phyloP scores from a whole-genome alignment of 257 asterid genomes.

The Penstemon davidsonii region DNA sequence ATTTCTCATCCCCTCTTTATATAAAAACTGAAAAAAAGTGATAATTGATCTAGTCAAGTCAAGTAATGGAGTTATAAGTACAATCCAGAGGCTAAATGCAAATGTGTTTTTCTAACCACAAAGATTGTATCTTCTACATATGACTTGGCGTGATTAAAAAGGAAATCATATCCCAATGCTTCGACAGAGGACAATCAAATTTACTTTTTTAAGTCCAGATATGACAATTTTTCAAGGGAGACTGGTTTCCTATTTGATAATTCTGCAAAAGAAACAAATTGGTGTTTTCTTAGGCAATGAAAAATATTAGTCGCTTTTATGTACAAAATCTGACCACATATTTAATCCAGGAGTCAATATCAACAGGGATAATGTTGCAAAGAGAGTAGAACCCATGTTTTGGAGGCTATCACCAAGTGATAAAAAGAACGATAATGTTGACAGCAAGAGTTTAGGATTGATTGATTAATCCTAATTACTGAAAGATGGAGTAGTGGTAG shows the following conservation, averaged over 20 bases:
- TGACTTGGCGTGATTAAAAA: too few species aligned
- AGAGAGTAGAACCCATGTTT: not conserved
- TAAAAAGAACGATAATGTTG: not conserved
- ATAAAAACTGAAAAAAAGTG: too few species aligned
- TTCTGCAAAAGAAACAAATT: slow-evolving; percentile 41
- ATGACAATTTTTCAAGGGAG: slow-evolving; percentile 64
- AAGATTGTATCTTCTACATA: too few species aligned
- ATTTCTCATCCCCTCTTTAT: too few species aligned
- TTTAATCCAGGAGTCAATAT: not conserved
- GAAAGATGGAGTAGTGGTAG: too few species aligned
- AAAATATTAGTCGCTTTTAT: not conserved
- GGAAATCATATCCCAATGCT: too few species aligned
- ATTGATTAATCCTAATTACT: too few species aligned
- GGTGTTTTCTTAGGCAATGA: slow-evolving; percentile 13
- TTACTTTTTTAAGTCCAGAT: slow-evolving; percentile 68
- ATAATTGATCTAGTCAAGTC: too few species aligned
- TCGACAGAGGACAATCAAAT: slow-evolving; percentile 27
- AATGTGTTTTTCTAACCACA: too few species aligned
- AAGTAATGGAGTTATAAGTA: too few species aligned
- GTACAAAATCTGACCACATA: not conserved
- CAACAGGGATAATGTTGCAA: not conserved
- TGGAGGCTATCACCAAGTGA: not conserved
- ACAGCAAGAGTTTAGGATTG: too few species aligned
- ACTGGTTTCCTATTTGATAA: slow-evolving; percentile 56
- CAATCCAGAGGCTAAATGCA: too few species aligned